Conservation (phyloP, 2,329 filamentous ascomycete genomes). For the Xylaria sp. region DNA sequence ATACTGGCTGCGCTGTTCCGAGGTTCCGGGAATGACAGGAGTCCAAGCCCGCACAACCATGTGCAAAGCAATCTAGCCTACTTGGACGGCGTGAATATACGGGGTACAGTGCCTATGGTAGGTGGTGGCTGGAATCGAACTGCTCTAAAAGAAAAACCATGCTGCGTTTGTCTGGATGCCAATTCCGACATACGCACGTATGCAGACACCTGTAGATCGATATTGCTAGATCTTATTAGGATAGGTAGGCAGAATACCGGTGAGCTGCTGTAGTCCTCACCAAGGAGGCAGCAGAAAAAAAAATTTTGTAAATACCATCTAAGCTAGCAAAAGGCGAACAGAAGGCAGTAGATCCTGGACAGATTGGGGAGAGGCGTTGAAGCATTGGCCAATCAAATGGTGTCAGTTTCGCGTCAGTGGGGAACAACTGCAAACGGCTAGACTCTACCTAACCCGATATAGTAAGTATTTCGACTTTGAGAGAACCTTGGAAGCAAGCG, state of each 20-base stretch:
- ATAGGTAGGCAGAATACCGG: too few species aligned
- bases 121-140: background rate
- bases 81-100: background rate
- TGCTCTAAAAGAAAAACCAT: too few species aligned
- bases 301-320: too few species aligned
- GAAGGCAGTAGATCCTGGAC: background rate
- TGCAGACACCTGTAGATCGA: background rate
- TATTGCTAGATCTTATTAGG: background rate
- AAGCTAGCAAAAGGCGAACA: too few species aligned
- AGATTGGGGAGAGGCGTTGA: constrained; percentile 1
- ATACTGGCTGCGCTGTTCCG: background rate
- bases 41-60: too few species aligned
- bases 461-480: too few species aligned
- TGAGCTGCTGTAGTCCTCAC: background rate
- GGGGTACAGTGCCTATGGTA: background rate
- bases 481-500: too few species aligned
- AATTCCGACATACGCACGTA: background rate
- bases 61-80: background rate
- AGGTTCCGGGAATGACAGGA: too few species aligned
- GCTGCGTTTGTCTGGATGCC: background rate
- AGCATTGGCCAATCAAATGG: constrained; percentile 16
- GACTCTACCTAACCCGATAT: too few species aligned
- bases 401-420: constrained; percentile 23
- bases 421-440: background rate
- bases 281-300: background rate